Base-by-base conservation (phyloP, 1,284 basidiomycete species). In the Marasmius oreades region DNA sequence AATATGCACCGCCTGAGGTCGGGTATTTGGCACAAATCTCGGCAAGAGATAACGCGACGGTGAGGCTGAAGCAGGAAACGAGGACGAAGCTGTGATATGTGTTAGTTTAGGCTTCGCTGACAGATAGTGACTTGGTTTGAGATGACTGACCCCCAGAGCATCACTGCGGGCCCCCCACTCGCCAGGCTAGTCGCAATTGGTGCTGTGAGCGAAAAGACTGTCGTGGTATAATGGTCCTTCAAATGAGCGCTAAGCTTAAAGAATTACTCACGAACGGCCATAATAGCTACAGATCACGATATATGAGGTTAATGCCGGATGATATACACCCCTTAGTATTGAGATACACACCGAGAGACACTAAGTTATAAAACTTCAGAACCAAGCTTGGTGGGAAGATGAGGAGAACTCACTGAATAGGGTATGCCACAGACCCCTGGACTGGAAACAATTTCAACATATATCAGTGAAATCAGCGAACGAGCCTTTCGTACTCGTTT, bases 1-100 rank as follows among this genome's bases (percentile, higher is more conserved):
- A 84, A 58, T 82, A 83, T 2, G 81, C 77, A 22, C 81, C 81
- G 0, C 79, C 81, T 0, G 80, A 80, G 1, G 81, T 83, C 0
- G 81, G 81, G 58, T 80, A 83, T 57, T 78, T 78, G 4, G 81
- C 78, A 42, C 76, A 78, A 31, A 82, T 80, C 63, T 84, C 81
- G 0, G 74, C 80, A 2, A 84, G 66, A 7, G 82, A 83, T 2
- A 78, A 64, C 0, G 81, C 78, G 7, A 82, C 69, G 0, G 72
- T 65, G 56, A 77, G 71, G 0, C 76, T 77, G 2, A 81, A 65
- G 11, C 72, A 47, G 16, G 78, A 78, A 2, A 82, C 77, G 8
- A 80, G 59, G 7, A 80, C 63, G 74, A 77, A 81, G 31, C 81
- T 82, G 45, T 20, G 4, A 7, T 53, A 26, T 5, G 6, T 37